Evolutionary conservation across 306 rosid genomes (phyloP).

Genomic region (Dalbergia cochinchinensis): DNA sequence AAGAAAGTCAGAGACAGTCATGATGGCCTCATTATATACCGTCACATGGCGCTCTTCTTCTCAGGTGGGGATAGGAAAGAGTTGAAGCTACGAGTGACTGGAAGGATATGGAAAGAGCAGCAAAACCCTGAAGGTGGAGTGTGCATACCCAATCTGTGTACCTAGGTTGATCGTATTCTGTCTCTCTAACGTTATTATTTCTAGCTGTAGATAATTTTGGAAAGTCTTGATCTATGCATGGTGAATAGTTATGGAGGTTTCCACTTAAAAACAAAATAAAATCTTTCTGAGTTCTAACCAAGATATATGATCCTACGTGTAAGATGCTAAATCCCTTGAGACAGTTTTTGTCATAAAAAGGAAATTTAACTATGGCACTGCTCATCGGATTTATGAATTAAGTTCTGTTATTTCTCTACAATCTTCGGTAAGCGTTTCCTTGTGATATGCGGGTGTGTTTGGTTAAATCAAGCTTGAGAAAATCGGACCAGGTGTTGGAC

Average conservation of each 20-base stretch:
- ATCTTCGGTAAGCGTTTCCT: slow-evolving; percentile 3
- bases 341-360: background rate
- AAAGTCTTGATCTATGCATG: slow-evolving; percentile 29
- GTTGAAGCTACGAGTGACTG: slow-evolving; percentile 78
- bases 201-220: slow-evolving; percentile 47
- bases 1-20: slow-evolving; percentile 81
- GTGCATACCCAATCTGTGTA: slow-evolving; percentile 69
- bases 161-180: slow-evolving; percentile 52
- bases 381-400: background rate
- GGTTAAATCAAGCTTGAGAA: no score
- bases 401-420: background rate
- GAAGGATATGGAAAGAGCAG: slow-evolving; percentile 84
- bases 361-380: slow-evolving; percentile 13
- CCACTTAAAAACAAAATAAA: slow-evolving; percentile 41
- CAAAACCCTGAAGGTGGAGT: slow-evolving; percentile 69
- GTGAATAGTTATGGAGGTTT: slow-evolving; percentile 45
- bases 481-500: no score
- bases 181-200: slow-evolving; percentile 39
- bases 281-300: slow-evolving; percentile 42
- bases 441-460: background rate
- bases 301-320: slow-evolving; percentile 30
- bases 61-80: slow-evolving; percentile 82
- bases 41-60: slow-evolving; percentile 83
- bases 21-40: slow-evolving; percentile 78
- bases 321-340: slow-evolving; percentile 29